Evolutionary conservation across 352 stramenopile species (phyloP).

Genomic region (Pelagophyceae sp.): DNA sequence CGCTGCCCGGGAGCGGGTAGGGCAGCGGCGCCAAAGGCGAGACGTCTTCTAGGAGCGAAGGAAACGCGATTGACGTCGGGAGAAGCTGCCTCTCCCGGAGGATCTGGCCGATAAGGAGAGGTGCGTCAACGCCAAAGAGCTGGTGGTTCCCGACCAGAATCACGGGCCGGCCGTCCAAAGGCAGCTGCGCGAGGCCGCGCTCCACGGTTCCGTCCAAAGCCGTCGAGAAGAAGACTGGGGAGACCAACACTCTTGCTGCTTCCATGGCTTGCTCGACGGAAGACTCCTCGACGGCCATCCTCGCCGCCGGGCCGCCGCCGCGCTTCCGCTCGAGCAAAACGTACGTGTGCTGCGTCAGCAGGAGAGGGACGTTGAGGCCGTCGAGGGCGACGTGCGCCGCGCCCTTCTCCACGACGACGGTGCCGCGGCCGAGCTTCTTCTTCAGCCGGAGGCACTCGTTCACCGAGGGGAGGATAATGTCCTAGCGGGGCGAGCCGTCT

Average conservation of each 20-base stretch:
- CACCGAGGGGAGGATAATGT: background rate
- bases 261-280: background rate
- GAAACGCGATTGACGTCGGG: background rate
- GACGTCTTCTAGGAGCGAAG: background rate
- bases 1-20: background rate
- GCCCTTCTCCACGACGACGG: background rate
- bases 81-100: background rate
- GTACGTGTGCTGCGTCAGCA: background rate
- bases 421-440: background rate
- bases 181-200: background rate
- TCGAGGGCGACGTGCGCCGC: slow-evolving; percentile 6
- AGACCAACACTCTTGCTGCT: background rate
- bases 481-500: too few relatives aligned
- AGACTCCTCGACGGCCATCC: background rate
- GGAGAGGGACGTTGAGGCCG: background rate
- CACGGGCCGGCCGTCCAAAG: background rate
- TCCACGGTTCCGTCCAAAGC: background rate
- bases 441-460: background rate
- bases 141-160: slow-evolving; percentile 4
- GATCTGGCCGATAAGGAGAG: background rate
- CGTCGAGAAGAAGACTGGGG: background rate
- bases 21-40: background rate
- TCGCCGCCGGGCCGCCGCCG: background rate
- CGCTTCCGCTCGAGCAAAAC: background rate
- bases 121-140: background rate